Percentiles rank a stretch among this genome's conserved stretches.
Evolutionary conservation across 169 alveolate species (phyloP).

Genomic region (Amoebophrya sp.): DNA sequence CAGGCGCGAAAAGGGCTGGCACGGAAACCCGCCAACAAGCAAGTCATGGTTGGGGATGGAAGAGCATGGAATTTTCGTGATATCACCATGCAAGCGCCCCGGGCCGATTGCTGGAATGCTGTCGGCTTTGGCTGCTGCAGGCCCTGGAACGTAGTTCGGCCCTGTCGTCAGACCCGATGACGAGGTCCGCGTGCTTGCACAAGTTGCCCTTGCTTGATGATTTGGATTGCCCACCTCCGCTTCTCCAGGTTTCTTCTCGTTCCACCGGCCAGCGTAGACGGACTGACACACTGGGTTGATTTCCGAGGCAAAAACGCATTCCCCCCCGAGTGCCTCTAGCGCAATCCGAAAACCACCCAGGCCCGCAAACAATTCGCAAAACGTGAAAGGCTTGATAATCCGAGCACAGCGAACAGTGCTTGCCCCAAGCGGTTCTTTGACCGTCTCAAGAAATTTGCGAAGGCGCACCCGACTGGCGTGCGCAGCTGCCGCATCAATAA

Average conservation of each 20-base stretch:
- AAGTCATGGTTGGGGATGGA: background rate
- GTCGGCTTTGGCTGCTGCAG: background rate
- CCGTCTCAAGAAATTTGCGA: no score
- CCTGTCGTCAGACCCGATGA: no score
- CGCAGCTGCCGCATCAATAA: no score
- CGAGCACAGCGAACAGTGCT: no score
- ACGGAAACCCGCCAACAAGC: slow-evolving; percentile 26
- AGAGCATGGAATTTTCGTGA: background rate
- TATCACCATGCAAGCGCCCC: background rate
- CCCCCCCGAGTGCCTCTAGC: slow-evolving; percentile 20
- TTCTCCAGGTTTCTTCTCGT: background rate
- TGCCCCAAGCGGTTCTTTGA: no score
- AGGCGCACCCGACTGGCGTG: no score
- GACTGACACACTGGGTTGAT: slow-evolving; percentile 6
- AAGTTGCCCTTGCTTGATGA: no score
- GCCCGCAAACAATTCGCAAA: slow-evolving; percentile 27
- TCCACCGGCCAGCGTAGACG: background rate
- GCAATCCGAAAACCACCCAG: slow-evolving; percentile 26
- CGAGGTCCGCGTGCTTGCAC: no score
- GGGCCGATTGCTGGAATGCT: background rate
- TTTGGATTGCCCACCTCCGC: background rate
- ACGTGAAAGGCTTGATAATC: slow-evolving; percentile 7
- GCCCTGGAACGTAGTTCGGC: background rate
- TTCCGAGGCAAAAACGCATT: slow-evolving; percentile 29
- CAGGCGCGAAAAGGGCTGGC: slow-evolving; percentile 23